Conservation (phyloP, 305 asterid genomes). For the Solanum hybrid region DNA sequence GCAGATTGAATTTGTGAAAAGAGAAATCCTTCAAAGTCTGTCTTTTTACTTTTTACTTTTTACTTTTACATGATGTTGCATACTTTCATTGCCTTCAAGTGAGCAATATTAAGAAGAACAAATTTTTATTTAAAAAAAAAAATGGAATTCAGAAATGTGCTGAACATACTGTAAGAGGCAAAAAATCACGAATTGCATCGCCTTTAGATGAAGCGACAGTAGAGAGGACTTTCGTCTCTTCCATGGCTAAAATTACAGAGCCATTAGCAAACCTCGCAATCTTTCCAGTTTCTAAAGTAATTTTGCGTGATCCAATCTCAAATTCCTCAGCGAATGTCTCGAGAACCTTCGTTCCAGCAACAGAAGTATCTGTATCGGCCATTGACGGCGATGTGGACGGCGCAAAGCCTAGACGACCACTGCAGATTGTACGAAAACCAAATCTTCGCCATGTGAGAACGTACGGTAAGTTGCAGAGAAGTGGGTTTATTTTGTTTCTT, state of each 20-base stretch:
- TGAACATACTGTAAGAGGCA: conserved; percentile 80
- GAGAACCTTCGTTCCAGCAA: conserved; percentile 49
- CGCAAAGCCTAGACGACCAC: conserved; percentile 51
- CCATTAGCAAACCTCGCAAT: conserved; percentile 88
- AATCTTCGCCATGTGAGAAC: conserved; percentile 51
- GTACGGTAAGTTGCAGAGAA: conserved; percentile 38
- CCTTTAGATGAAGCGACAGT: conserved; percentile 78
- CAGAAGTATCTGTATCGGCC: conserved; percentile 22
- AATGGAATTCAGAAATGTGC: neutral
- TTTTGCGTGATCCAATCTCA: conserved; percentile 62
- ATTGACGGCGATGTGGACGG: conserved; percentile 21
- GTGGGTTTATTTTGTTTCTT: conserved; percentile 50
- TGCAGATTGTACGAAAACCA: conserved; percentile 49
- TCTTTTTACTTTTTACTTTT: neutral
- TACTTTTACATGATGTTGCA: neutral
- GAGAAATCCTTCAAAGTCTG: neutral
- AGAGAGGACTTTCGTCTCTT: conserved; percentile 80
- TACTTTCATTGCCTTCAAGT: neutral
- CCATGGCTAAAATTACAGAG: conserved; percentile 77
- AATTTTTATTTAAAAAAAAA: neutral
- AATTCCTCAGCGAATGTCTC: conserved; percentile 80
- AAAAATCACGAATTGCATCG: conserved; percentile 70
- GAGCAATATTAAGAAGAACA: neutral
- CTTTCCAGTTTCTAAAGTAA: conserved; percentile 76
- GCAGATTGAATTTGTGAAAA: neutral